Evolutionary conservation across 202 grass and related monocot species (phyloP).

Genomic region (Alloteropsis angusta): DNA sequence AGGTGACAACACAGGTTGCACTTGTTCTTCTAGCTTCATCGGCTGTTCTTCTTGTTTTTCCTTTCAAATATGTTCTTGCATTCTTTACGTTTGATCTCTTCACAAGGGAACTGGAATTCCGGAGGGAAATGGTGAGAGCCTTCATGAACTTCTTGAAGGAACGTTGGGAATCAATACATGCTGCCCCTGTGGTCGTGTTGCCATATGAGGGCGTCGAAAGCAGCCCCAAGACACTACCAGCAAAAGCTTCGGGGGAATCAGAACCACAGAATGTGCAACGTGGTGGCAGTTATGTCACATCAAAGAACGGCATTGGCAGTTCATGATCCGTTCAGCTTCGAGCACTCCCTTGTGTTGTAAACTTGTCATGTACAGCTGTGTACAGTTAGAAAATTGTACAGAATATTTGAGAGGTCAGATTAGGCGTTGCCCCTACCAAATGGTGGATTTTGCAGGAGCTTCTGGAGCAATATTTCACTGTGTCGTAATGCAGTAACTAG

Average conservation of each 20-base stretch:
- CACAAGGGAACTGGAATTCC: slow-evolving; percentile 67
- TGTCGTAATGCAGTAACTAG: not conserved
- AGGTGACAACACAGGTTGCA: slow-evolving; percentile 90
- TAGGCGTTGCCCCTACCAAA: not conserved
- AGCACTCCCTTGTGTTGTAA: not conserved
- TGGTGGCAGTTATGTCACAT: slow-evolving; percentile 29
- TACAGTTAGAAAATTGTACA: slow-evolving; percentile 43
- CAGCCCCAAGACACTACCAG: slow-evolving; percentile 16
- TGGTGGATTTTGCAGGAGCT: not conserved
- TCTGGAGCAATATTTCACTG: not conserved
- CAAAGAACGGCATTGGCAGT: slow-evolving; percentile 25
- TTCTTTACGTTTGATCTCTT: slow-evolving; percentile 61
- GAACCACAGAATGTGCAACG: slow-evolving; percentile 24
- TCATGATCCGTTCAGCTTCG: slow-evolving; percentile 9
- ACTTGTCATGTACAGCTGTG: slow-evolving; percentile 30
- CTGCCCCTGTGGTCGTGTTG: slow-evolving; percentile 63
- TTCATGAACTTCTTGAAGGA: slow-evolving; percentile 61
- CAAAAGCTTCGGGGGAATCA: slow-evolving; percentile 9
- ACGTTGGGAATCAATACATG: slow-evolving; percentile 76
- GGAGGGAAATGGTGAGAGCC: slow-evolving; percentile 64
- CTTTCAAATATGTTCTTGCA: slow-evolving; percentile 76
- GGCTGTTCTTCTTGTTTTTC: slow-evolving; percentile 54
- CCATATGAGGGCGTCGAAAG: slow-evolving; percentile 46
- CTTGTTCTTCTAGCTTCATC: slow-evolving; percentile 57
- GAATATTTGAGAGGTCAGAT: not conserved